These are phyloP conservation scores for Globisporangium ultimum DNA, from an alignment of 352 stramenopile species.

Conservation along the genomic window DNA sequence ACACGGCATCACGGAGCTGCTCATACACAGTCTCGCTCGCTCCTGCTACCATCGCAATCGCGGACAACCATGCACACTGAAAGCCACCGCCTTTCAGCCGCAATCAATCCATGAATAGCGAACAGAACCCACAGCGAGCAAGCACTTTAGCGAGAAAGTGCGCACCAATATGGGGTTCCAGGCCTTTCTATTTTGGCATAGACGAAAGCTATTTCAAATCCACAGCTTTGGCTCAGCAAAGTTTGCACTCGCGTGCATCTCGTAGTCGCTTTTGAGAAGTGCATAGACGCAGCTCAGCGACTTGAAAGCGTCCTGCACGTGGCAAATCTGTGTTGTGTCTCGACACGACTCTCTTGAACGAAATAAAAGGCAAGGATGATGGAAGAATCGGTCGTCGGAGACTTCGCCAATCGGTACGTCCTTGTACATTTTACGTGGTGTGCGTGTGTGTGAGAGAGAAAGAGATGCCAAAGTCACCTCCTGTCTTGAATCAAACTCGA, in stretches of 20 bases:
- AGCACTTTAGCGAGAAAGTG: conserved; percentile 2
- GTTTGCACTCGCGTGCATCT: neutral
- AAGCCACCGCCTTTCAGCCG: no score
- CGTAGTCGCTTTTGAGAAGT: neutral
- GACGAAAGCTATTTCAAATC: conserved; percentile 9
- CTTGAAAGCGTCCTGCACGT: no score
- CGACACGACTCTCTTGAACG: neutral
- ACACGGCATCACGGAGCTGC: conserved; percentile 67
- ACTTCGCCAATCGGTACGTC: conserved; percentile 54
- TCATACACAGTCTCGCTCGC: conserved; percentile 52
- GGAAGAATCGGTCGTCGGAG: conserved; percentile 46
- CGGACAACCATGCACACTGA: neutral
- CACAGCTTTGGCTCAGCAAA: no score
- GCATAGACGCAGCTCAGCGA: no score
- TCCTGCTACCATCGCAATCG: neutral
- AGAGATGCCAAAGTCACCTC: no score
- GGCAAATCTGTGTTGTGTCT: neutral
- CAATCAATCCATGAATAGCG: no score
- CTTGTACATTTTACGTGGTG: no score
- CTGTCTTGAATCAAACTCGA: no score
- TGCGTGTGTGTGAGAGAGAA: neutral
- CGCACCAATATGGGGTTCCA: neutral
- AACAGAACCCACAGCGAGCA: no score
- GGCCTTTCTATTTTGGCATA: conserved; percentile 11
- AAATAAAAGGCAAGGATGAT: conserved; percentile 26